Evolutionary conservation across 2,329 filamentous ascomycete genomes (phyloP), one percentile per base, ranked within the genome.

Genomic region (Ophiostoma piceae): DNA sequence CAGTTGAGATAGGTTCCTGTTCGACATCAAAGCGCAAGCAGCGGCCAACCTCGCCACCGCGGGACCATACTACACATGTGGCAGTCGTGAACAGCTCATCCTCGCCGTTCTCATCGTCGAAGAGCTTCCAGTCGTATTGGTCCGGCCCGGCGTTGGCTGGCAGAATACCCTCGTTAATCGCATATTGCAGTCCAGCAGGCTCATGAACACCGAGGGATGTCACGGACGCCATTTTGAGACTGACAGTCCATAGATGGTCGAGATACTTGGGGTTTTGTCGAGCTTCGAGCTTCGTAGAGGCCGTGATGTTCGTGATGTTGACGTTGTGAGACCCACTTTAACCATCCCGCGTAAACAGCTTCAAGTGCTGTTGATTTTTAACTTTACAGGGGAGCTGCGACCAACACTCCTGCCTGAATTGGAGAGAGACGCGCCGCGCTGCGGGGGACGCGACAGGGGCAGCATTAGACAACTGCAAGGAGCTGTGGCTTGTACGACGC

Each of bases 151-250:
- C 86, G 72, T 95, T 85, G 65, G 84, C 79, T 22, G 90, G 86
- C 1, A 98, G 83, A 57, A 96, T 85, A 71, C 88, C 86, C 79
- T 98, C 94, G 74, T 89, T 85, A 74, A 97, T 86, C 73, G 96
- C 88, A 82, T 95, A 92, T 72, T 87, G 88, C 73, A 98, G 84
- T 73, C 90, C 93, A 72, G 91, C 87, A 72, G 96, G 94, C 81
- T 91, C 89, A 82, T 98, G 94, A 77, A 97, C 84, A 79, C 95
- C 95, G 76, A 97, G 86, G 74, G 94, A 97, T 79, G 88, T 91
- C 80, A 97, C 88, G 77, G 91, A 89, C 75, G 94, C 94, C 96
- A 99, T 99, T 43, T 39, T 70, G 3, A 8, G 8, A 22, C 32
- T 3, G 41, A 9, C 22, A 1, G 35, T n/a, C 66, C 68, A 67